phyloP scores from a whole-genome alignment of 352 stramenopile species.

The Albugo laibachii region DNA sequence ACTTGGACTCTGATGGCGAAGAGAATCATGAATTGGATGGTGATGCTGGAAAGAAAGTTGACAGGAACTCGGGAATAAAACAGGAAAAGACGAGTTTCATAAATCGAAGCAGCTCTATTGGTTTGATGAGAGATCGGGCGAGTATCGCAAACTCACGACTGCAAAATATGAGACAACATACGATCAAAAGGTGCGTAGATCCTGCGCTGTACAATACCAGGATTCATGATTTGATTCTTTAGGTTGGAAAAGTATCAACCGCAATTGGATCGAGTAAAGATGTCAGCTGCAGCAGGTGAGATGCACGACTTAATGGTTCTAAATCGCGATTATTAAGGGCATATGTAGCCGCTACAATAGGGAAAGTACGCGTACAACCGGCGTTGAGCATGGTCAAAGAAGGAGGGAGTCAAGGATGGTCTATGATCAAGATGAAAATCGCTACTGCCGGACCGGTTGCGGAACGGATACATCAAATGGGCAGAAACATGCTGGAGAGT shows the following conservation, averaged over 20 bases:
- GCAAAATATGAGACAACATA: no score
- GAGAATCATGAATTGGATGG: no score
- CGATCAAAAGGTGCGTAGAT: no score
- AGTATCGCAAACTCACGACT: no score
- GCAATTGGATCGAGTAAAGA: slow-evolving; percentile 45
- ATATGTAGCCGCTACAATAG: slow-evolving; percentile 16
- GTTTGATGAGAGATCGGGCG: no score
- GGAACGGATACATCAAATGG: slow-evolving; percentile 54
- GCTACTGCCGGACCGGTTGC: slow-evolving; percentile 43
- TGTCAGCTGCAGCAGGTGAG: slow-evolving; percentile 37
- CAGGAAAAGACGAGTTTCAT: no score
- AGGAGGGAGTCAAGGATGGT: slow-evolving; percentile 20
- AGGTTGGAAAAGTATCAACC: slow-evolving; percentile 57
- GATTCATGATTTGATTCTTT: not conserved
- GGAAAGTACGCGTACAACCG: slow-evolving; percentile 25
- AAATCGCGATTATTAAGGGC: no score
- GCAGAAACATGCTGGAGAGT: slow-evolving; percentile 23
- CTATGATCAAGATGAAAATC: slow-evolving; percentile 57
- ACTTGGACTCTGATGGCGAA: no score
- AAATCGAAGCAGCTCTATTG: no score
- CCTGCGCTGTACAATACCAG: no score
- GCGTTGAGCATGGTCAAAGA: slow-evolving; percentile 11
- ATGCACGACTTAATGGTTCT: not conserved
- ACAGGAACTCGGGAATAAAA: no score
- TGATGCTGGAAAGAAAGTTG: no score